Base-by-base conservation (phyloP, 2,329 filamentous ascomycete species). In the Pyrenochaeta sp. region DNA sequence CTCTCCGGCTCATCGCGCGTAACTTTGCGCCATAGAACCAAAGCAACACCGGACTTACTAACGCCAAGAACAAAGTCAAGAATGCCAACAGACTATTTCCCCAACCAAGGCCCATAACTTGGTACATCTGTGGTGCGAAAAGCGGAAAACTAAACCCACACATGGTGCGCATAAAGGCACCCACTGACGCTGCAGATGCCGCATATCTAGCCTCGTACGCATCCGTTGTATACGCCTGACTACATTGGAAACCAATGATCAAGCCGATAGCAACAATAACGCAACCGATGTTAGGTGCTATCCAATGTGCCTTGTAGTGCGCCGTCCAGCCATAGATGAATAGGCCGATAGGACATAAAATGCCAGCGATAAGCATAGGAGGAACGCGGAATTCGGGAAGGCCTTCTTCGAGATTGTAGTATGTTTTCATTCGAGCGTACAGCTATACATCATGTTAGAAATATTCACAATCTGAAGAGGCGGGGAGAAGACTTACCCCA, bases 191-290 rank as follows among this genome's bases (percentile, higher is more conserved):
- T 0, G 86, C 87, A 2, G 64, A 69, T 7, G 70, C 66, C 9
- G 66, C 66, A 32, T 70, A 68, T 23, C 76, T 68, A 9, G 62
- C 82, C 83, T 10, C 86, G 61, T 83, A 88, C 4, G 82, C 79
- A 51, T 90, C 87, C 31, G 89, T 83, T 1, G 89, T 79, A 59
- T 90, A 91, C 12, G 84, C 84, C 49, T 84, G 81, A 37, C 84
- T 81, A 29, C 83, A 83, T 67, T 84, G 83, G 56, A 87, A 88
- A 0, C 82, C 71, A 0, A 80, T 77, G 77, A 86, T 83, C 12
- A 71, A 55, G 12, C 77, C 77, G 6, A 75, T 54, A 0, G 82
- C 82, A 2, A 84, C 74, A 1, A 85, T 63, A 1, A 70, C 65
- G 0, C 79, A 83, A 0, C 83, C 84, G 3, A 85, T 61, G 51